phyloP scores from a whole-genome alignment of 371 early-diverging fungal species.

The Syncephalastrum racemosum region DNA sequence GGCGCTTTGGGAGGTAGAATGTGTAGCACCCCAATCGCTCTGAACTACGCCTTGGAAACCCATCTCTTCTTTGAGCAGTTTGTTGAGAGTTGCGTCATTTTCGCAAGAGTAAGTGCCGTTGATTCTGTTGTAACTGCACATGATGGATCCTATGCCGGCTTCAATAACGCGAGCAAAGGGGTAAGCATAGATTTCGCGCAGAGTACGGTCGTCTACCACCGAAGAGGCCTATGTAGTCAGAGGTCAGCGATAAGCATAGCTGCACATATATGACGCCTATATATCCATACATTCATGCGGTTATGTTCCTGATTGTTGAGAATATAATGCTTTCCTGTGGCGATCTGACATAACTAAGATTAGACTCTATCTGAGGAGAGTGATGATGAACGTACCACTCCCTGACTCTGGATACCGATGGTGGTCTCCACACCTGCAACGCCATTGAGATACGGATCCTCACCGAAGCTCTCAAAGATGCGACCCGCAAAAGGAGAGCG shows the following conservation, averaged over 20 bases:
- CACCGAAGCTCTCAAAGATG: slow-evolving; percentile 62
- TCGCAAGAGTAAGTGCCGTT: slow-evolving; percentile 43
- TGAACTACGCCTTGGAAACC: slow-evolving; percentile 31
- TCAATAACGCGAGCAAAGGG: slow-evolving; percentile 49
- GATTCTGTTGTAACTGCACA: slow-evolving; percentile 52
- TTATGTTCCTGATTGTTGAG: slow-evolving; percentile 53
- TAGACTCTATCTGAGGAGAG: background rate
- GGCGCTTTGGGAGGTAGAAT: slow-evolving; percentile 21
- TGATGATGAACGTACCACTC: slow-evolving; percentile 30
- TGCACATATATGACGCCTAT: slow-evolving; percentile 2
- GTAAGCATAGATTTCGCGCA: slow-evolving; percentile 53
- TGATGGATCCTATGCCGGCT: slow-evolving; percentile 48
- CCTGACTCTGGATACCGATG: slow-evolving; percentile 35
- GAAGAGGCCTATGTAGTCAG: slow-evolving; percentile 41
- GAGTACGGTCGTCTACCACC: slow-evolving; percentile 46
- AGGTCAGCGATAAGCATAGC: slow-evolving; percentile 35
- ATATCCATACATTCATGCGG: slow-evolving; percentile 13
- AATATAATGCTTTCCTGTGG: slow-evolving; percentile 55
- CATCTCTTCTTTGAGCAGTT: slow-evolving; percentile 38
- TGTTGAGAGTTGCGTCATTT: slow-evolving; percentile 31
- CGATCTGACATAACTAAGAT: slow-evolving; percentile 23
- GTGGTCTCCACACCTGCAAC: slow-evolving; percentile 31
- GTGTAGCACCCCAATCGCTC: slow-evolving; percentile 32
- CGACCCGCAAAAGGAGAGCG: slow-evolving; percentile 34
- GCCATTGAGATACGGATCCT: slow-evolving; percentile 57